A percentile compares a stretch with the other conserved stretches of the same genome.
Evolutionary conservation across 1,284 basidiomycete species (phyloP).

Genomic region (Sporisorium reilianum): DNA sequence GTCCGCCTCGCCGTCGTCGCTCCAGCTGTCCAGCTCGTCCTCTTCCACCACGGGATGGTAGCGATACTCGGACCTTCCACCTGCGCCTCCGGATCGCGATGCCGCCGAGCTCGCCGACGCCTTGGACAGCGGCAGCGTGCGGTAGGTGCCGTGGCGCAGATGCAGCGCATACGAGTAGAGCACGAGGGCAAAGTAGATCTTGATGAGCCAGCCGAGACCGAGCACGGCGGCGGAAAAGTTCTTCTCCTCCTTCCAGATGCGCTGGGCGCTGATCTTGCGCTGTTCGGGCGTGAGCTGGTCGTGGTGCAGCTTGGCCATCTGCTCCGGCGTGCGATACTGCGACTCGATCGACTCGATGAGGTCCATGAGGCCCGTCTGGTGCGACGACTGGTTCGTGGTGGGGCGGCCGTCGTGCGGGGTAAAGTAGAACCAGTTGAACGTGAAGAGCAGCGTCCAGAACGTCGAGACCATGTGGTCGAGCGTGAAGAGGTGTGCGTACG

Average conservation of each 20-base stretch:
- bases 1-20: conserved; percentile 53
- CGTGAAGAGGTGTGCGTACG: conserved; percentile 91
- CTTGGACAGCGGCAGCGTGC: conserved; percentile 77
- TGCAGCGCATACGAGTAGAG: conserved; percentile 95
- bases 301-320: conserved; percentile 63
- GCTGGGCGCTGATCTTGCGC: conserved; percentile 52
- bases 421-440: conserved; percentile 87
- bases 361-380: conserved; percentile 67
- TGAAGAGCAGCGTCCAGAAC: conserved; percentile 90
- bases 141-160: conserved; percentile 90
- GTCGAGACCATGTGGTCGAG: conserved; percentile 94
- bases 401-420: conserved; percentile 82
- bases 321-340: conserved; percentile 59
- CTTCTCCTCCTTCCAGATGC: conserved; percentile 89
- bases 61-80: conserved; percentile 37
- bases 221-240: conserved; percentile 82
- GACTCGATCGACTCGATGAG: conserved; percentile 66
- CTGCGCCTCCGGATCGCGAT: conserved; percentile 39
- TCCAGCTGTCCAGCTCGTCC: conserved; percentile 56
- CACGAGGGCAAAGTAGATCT: conserved; percentile 92
- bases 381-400: conserved; percentile 51
- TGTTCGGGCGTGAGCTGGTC: conserved; percentile 70
- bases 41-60: conserved; percentile 54
- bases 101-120: conserved; percentile 73
- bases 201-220: conserved; percentile 84